Base-by-base conservation (phyloP, 2,329 filamentous ascomycete species). In the Bipolaris bicolor region DNA sequence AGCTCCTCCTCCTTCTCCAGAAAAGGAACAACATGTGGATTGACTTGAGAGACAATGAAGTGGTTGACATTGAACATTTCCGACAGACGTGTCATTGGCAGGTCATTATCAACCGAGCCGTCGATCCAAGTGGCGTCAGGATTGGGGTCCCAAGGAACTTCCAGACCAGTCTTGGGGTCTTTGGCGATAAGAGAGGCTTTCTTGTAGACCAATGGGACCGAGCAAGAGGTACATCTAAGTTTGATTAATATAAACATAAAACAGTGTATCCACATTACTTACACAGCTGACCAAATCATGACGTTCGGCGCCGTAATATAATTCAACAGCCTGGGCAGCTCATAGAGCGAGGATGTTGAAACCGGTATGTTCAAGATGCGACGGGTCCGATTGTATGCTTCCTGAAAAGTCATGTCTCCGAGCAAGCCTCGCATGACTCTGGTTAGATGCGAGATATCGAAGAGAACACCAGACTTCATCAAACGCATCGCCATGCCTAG, bases 31-130 rank as follows among this genome's bases (percentile, higher is more conserved):
- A 97, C 91, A 68, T 98, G 94, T 0, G 94, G 94, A 68, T 98
- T 98, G 49, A 97, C 92, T 74, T 98, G 94, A 0, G 92, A 97
- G 16, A 97, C 94, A 65, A 98, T 97, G 72, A 97, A 97, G 73
- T 97, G 94, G 70, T 97, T 97, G 73, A 97, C 93, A 70, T 97
- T 97, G 81, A 97, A 97, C 90, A 97, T 93, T 71, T 97, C 92
- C 0, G 92, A 88, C 15, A 98, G 82, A 1, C 91, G 86, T 18
- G 89, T 92, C 87, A 96, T 96, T 1, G 94, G 94, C 2, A 98
- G 81, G 74, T 98, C 94, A 58, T 95, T 95, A 72, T 97, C 92
- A 20, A 98, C 91, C 0, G 93, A 97, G 1, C 94, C 94, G 73
- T 98, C 94, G 49, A 98, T 96, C 85, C 91, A 97, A 63, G 87